phyloP scores from a whole-genome alignment of 495 filamentous ascomycete genomes.

The Parathielavia appendiculata region DNA sequence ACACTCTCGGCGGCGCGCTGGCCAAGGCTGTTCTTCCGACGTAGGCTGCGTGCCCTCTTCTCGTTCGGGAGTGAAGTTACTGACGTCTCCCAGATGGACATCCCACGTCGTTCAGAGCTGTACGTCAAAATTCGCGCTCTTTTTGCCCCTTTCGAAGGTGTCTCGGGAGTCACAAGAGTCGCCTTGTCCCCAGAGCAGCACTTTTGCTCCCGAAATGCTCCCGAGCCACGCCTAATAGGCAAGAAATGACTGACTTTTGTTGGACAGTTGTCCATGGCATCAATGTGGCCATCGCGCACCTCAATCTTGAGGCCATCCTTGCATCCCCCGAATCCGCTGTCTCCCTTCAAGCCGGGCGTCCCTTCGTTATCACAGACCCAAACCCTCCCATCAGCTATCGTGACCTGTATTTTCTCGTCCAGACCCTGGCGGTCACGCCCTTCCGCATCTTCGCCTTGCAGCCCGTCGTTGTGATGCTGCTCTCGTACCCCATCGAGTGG shows the following conservation, averaged over 20 bases:
- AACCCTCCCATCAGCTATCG: slow-evolving; percentile 39
- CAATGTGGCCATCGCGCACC: slow-evolving; percentile 54
- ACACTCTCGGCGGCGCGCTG: slow-evolving; percentile 43
- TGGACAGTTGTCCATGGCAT: slow-evolving; percentile 54
- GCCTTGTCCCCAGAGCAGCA: too few relatives aligned
- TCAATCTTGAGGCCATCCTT: slow-evolving; percentile 49
- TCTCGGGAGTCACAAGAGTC: too few relatives aligned
- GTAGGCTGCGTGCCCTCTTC: slow-evolving; percentile 32
- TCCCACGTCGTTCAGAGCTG: slow-evolving; percentile 48
- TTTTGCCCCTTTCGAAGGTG: too few relatives aligned
- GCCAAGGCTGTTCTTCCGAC: slow-evolving; percentile 36
- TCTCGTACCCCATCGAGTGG: slow-evolving; percentile 47
- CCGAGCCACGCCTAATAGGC: too few relatives aligned
- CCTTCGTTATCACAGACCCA: slow-evolving; percentile 37
- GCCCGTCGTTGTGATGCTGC: slow-evolving; percentile 42
- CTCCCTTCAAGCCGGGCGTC: slow-evolving; percentile 38
- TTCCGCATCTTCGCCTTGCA: slow-evolving; percentile 35
- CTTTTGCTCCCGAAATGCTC: too few relatives aligned
- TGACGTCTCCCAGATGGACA: slow-evolving; percentile 41
- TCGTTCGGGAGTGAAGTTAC: neutral
- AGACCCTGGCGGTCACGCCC: slow-evolving; percentile 28
- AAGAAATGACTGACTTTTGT: too few relatives aligned
- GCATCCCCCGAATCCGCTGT: slow-evolving; percentile 17
- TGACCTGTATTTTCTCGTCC: slow-evolving; percentile 23
- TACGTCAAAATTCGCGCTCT: too few relatives aligned